These are phyloP conservation scores for Ceratocystis destructans DNA, from an alignment of 2,329 filamentous ascomycete genomes.

Conservation along the genomic window DNA sequence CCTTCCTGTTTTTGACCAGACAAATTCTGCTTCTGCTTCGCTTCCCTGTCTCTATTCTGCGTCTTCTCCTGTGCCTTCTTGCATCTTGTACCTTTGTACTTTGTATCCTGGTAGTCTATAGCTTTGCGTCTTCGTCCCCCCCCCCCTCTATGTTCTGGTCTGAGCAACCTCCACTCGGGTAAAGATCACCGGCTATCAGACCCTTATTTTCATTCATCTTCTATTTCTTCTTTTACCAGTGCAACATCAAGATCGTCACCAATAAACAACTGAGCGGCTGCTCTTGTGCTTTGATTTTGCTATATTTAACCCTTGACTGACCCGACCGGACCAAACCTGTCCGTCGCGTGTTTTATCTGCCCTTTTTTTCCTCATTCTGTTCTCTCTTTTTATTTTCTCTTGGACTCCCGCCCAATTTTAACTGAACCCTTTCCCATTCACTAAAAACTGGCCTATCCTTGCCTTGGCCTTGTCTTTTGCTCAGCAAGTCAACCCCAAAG, in stretches of 20 bases:
- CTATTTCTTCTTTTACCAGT: neutral
- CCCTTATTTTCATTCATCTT: neutral
- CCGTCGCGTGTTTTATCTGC: conserved; percentile 11
- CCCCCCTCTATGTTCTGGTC: neutral
- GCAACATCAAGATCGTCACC: neutral
- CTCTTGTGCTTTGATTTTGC: neutral
- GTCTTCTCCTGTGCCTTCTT: neutral
- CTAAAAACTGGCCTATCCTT: conserved; percentile 4
- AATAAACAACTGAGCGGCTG: neutral
- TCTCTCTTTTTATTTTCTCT: neutral
- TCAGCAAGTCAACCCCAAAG: neutral
- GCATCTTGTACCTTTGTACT: neutral
- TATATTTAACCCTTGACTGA: conserved; percentile 4
- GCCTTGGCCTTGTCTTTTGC: neutral
- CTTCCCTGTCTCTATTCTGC: neutral
- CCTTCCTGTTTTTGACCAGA: neutral
- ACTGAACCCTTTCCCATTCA: conserved; percentile 3
- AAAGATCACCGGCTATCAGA: neutral
- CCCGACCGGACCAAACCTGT: neutral
- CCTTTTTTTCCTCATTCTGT: conserved; percentile 8
- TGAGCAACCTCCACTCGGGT: neutral
- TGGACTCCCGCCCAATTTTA: conserved; percentile 9
- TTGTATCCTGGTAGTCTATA: neutral
- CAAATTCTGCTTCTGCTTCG: neutral
- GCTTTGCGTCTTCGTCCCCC: neutral